Conservation (phyloP, 768 basidiomycete species). For the Mycena leptocephala region DNA sequence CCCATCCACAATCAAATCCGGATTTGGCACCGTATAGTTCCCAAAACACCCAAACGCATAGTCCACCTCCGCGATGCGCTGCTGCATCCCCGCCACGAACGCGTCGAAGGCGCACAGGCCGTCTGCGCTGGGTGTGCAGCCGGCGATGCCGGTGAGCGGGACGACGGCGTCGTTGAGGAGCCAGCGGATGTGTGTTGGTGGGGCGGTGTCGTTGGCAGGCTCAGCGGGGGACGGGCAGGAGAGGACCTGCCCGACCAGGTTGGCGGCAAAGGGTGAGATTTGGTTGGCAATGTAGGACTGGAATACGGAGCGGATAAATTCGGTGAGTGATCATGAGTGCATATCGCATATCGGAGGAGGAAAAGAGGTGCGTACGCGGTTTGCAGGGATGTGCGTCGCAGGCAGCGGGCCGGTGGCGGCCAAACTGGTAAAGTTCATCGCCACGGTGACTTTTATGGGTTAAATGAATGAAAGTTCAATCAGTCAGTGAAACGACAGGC, state of each 20-base stretch:
- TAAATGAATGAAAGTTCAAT: no score
- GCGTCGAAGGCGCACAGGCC: constrained; percentile 76
- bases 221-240: constrained; percentile 52
- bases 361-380: constrained; percentile 59
- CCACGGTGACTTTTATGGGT: constrained; percentile 75
- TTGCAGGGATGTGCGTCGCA: constrained; percentile 68
- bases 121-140: constrained; percentile 69
- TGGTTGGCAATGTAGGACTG: constrained; percentile 51
- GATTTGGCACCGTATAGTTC: constrained; percentile 61
- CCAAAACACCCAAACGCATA: constrained; percentile 75
- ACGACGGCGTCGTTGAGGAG: constrained; percentile 84
- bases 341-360: constrained; percentile 54
- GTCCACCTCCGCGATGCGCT: constrained; percentile 71
- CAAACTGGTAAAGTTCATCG: constrained; percentile 81
- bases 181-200: constrained; percentile 58
- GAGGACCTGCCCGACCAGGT: constrained; percentile 64
- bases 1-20: constrained; percentile 60
- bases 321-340: no score
- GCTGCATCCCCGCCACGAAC: constrained; percentile 73
- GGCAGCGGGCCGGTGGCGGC: constrained; percentile 76
- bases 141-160: constrained; percentile 76
- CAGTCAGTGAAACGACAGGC: no score
- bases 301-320: no score
- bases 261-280: constrained; percentile 53
- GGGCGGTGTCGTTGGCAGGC: background rate